Conservation (phyloP, 768 basidiomycete genomes). For the Russula vinacea region DNA sequence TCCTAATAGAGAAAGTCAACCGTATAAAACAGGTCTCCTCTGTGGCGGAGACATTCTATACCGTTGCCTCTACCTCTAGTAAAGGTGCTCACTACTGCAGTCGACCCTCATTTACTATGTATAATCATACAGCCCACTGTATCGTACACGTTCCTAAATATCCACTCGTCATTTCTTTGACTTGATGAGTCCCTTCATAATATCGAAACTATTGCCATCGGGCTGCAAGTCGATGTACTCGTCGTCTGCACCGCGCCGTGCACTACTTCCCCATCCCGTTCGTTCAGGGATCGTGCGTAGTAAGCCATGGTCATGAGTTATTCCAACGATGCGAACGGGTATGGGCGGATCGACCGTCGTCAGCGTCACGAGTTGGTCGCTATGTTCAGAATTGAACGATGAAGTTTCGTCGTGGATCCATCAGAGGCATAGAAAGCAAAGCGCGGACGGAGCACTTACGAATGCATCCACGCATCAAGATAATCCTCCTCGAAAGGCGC, state of each 20-base stretch:
- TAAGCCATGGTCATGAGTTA: conserved; percentile 85
- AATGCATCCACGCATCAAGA: conserved; percentile 82
- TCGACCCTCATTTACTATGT: too few species aligned
- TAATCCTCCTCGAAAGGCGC: conserved; percentile 79
- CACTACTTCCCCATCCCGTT: conserved; percentile 34
- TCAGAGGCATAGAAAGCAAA: background rate
- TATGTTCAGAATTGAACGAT: conserved; percentile 34
- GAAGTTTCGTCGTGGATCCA: background rate
- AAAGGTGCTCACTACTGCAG: too few species aligned
- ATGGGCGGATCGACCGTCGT: conserved; percentile 70
- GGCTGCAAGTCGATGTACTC: conserved; percentile 89
- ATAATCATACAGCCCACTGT: too few species aligned
- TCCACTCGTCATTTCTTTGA: conserved; percentile 36
- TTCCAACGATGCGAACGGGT: conserved; percentile 73
- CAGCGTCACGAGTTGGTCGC: conserved; percentile 79
- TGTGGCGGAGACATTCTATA: too few species aligned
- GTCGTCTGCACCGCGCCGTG: conserved; percentile 30
- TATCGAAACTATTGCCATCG: conserved; percentile 95
- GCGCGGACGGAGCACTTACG: conserved; percentile 52
- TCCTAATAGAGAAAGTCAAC: too few species aligned
- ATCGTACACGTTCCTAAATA: background rate
- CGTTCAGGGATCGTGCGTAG: conserved; percentile 73
- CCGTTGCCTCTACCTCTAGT: too few species aligned
- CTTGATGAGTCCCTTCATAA: conserved; percentile 85
- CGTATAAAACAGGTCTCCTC: too few species aligned